phyloP scores from a whole-genome alignment of 2,329 filamentous ascomycete genomes.

The Botrytis byssoidea region DNA sequence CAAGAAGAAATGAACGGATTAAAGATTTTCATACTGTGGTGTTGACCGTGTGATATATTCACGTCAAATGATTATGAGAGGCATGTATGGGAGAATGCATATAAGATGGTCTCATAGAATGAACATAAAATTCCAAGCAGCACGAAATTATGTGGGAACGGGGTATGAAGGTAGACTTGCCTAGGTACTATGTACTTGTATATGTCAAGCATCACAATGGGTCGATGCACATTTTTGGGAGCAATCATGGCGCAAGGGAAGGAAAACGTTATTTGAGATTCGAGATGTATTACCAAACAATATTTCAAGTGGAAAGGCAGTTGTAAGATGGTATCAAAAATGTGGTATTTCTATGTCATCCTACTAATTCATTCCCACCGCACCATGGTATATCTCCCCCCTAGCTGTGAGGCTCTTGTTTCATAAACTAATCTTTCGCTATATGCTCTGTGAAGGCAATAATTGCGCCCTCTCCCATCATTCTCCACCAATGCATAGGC shows the following conservation, averaged over 20 bases:
- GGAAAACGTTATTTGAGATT: constrained; percentile 7
- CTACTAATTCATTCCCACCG: constrained; percentile 13
- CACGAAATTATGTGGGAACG: neutral
- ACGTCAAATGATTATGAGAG: neutral
- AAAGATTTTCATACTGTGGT: neutral
- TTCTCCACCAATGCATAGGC: constrained; percentile 24
- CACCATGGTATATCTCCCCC: constrained; percentile 16
- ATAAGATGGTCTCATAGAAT: neutral
- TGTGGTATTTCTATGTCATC: constrained; percentile 18
- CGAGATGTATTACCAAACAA: constrained; percentile 6
- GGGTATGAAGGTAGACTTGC: neutral
- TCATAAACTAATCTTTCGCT: constrained; percentile 16
- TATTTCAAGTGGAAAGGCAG: neutral
- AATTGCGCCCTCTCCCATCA: constrained; percentile 24
- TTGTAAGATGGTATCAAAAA: constrained; percentile 16
- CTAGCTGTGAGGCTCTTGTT: constrained; percentile 14
- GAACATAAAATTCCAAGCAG: neutral
- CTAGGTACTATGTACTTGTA: constrained; percentile 8
- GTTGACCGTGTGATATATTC: neutral
- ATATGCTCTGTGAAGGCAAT: constrained; percentile 12
- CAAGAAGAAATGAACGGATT: constrained; percentile 55
- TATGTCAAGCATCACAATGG: constrained; percentile 17
- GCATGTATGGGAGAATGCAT: neutral
- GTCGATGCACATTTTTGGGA: neutral
- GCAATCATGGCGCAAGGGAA: constrained; percentile 19